These are phyloP conservation scores for Candida endomychidarum DNA, from an alignment of 805 yeast species.

Conservation along the genomic window DNA sequence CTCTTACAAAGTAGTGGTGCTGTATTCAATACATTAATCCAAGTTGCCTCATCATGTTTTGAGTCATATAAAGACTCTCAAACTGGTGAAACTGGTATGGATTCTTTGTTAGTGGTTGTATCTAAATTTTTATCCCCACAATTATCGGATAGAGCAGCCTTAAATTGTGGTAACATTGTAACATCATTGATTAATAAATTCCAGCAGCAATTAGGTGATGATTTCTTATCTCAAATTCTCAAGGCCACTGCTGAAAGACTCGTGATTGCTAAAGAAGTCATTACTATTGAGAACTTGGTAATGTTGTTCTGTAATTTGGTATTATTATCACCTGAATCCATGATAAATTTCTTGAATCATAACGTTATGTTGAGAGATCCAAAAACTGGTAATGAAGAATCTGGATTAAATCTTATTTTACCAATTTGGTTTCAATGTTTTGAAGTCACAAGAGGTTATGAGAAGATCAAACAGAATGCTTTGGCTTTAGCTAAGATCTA, in stretches of 20 bases:
- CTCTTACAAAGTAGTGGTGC: constrained; percentile 77
- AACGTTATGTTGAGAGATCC: constrained; percentile 29
- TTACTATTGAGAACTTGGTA: constrained; percentile 75
- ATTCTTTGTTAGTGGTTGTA: constrained; percentile 60
- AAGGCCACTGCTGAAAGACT: constrained; percentile 72
- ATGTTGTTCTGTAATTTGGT: constrained; percentile 75
- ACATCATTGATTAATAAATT: constrained; percentile 57
- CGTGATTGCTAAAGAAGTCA: constrained; percentile 60
- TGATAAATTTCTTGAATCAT: constrained; percentile 57
- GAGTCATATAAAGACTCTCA: constrained; percentile 30
- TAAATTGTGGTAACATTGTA: constrained; percentile 70
- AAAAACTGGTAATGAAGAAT: constrained; percentile 18
- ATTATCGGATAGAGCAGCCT: constrained; percentile 77
- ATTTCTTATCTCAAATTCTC: constrained; percentile 56
- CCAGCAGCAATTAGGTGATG: constrained; percentile 35
- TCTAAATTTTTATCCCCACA: constrained; percentile 70
- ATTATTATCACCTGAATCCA: constrained; percentile 57
- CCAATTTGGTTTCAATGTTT: constrained; percentile 84
- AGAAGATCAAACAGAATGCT: constrained; percentile 65
- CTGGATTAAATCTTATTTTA: constrained; percentile 57
- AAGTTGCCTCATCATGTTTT: constrained; percentile 36
- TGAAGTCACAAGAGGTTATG: constrained; percentile 77
- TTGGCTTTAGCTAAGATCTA: constrained; percentile 70
- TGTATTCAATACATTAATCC: constrained; percentile 61
- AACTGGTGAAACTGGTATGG: constrained; percentile 46